Conservation (phyloP, 1,284 basidiomycete genomes). For the Tilletia caries region DNA sequence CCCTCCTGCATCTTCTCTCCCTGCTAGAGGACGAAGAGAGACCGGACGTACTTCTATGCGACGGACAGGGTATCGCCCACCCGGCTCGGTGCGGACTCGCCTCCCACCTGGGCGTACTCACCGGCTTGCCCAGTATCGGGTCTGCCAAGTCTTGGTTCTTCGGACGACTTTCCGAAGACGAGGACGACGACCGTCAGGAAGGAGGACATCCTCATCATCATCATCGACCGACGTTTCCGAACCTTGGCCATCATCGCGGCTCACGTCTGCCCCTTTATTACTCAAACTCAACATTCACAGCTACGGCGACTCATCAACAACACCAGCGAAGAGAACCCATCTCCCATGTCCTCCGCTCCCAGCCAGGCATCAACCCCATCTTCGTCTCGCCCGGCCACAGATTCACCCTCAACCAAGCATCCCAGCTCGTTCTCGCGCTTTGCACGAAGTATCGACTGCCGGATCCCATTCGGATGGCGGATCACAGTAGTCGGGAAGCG, state of each 20-base stretch:
- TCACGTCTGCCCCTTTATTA: neutral
- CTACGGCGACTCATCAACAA: neutral
- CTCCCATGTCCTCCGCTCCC: neutral
- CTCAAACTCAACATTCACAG: neutral
- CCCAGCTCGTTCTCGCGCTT: conserved; percentile 3
- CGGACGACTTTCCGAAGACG: neutral
- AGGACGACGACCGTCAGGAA: neutral
- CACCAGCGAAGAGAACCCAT: neutral
- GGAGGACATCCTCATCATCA: neutral
- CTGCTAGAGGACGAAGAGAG: neutral
- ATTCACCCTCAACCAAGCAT: neutral
- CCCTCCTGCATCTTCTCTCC: neutral
- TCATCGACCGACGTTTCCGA: neutral
- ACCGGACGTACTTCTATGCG: conserved; percentile 4
- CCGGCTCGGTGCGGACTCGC: neutral
- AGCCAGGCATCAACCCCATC: conserved; percentile 1
- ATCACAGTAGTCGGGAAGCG: neutral
- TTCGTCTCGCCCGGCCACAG: conserved; percentile 11
- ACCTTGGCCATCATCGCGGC: neutral
- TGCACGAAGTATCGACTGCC: neutral
- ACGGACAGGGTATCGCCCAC: conserved; percentile 4
- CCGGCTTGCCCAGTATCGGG: neutral
- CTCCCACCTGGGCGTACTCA: neutral
- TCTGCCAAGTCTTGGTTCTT: conserved; percentile 4
- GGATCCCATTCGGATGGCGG: neutral